phyloP scores from a whole-genome alignment of 306 rosid species.

The Betula pendula region DNA sequence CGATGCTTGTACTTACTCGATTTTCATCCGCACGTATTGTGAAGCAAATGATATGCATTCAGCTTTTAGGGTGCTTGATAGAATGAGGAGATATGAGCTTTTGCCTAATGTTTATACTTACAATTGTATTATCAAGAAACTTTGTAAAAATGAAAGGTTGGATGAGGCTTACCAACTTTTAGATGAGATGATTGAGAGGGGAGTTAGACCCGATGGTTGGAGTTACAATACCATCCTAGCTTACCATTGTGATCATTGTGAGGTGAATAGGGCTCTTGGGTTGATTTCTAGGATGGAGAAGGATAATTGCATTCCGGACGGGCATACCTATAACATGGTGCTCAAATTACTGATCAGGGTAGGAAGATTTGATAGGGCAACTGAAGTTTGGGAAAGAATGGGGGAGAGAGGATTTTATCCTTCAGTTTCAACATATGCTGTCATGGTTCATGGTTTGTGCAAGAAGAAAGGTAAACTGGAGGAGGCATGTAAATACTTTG shows the following conservation, averaged over 20 bases:
- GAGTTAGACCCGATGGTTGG: slow-evolving; percentile 73
- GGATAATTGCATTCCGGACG: slow-evolving; percentile 57
- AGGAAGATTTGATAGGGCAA: slow-evolving; percentile 76
- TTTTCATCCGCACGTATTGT: slow-evolving; percentile 70
- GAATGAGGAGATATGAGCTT: slow-evolving; percentile 60
- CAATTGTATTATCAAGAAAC: slow-evolving; percentile 72
- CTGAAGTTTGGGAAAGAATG: slow-evolving; percentile 82
- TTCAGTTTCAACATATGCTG: slow-evolving; percentile 77
- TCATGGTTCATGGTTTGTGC: slow-evolving; percentile 78
- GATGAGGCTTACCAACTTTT: slow-evolving; percentile 87
- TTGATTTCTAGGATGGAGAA: slow-evolving; percentile 69
- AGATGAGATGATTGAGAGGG: slow-evolving; percentile 76
- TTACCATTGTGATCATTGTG: slow-evolving; percentile 78
- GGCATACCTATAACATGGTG: slow-evolving; percentile 76
- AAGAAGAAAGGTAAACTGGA: slow-evolving; percentile 78
- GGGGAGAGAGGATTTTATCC: slow-evolving; percentile 54
- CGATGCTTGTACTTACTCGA: slow-evolving; percentile 69
- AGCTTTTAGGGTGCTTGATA: slow-evolving; percentile 66
- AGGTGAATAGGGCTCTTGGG: slow-evolving; percentile 68
- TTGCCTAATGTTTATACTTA: slow-evolving; percentile 70
- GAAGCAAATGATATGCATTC: slow-evolving; percentile 63
- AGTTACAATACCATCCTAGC: slow-evolving; percentile 82
- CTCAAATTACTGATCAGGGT: slow-evolving; percentile 70
- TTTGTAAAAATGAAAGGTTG: slow-evolving; percentile 68
- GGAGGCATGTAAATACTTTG: slow-evolving; percentile 83